Percentiles rank a stretch among this genome's conserved stretches.
phyloP scores from a whole-genome alignment of 2,329 filamentous ascomycete genomes.

The Hawksworthiomyces lignivorus region DNA sequence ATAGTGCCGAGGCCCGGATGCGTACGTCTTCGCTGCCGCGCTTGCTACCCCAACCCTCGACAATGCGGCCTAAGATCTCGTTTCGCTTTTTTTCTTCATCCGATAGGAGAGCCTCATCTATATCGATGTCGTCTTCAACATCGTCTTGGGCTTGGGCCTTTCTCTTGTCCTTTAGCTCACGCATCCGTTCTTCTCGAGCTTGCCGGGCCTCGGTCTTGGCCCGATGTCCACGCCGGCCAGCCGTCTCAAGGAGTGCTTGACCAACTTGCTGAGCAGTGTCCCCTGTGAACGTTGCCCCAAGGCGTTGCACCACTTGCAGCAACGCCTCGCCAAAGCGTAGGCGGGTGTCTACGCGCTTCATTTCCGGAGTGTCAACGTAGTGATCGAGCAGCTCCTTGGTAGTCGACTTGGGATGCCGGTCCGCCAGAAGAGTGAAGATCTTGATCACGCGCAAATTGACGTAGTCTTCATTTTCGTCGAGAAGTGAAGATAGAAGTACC shows the following conservation, averaged over 20 bases:
- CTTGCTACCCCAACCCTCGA: conserved; percentile 60
- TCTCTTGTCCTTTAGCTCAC: conserved; percentile 30
- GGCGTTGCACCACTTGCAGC: conserved; percentile 54
- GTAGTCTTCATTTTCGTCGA: conserved; percentile 62
- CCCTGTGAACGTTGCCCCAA: conserved; percentile 48
- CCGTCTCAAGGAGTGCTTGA: conserved; percentile 54
- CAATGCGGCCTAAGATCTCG: conserved; percentile 49
- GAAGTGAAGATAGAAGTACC: conserved; percentile 54
- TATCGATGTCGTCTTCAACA: conserved; percentile 42
- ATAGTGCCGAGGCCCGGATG: conserved; percentile 61
- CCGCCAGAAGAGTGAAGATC: conserved; percentile 54
- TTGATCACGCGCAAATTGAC: conserved; percentile 63
- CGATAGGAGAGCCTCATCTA: conserved; percentile 34
- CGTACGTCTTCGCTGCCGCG: conserved; percentile 61
- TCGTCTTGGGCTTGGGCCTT: conserved; percentile 34
- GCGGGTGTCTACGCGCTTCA: conserved; percentile 52
- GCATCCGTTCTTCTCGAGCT: conserved; percentile 39
- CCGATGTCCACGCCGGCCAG: conserved; percentile 54
- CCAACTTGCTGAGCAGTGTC: conserved; percentile 44
- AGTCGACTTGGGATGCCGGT: conserved; percentile 54
- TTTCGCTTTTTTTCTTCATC: conserved; percentile 37
- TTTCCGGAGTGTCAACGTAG: conserved; percentile 58
- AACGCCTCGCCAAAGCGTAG: conserved; percentile 63
- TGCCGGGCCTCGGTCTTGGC: conserved; percentile 52
- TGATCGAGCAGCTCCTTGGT: conserved; percentile 56